phyloP scores from a whole-genome alignment of 805 yeast genomes.

The Ogataea zsoltii region DNA sequence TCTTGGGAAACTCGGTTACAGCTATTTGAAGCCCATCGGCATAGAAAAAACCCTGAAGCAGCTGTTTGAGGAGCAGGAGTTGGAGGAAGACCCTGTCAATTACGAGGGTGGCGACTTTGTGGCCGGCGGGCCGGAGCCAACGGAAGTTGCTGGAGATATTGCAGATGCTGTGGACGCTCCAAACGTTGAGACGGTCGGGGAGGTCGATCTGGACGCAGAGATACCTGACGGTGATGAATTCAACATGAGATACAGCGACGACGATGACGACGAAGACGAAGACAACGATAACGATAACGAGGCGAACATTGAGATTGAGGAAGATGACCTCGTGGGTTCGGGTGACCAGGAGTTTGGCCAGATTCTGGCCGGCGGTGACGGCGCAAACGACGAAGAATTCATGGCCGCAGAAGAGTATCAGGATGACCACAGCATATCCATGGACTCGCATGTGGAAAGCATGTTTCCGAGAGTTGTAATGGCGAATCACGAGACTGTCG shows the following conservation, averaged over 20 bases:
- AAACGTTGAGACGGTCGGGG: conserved; percentile 11
- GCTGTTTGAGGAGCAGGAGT: conserved; percentile 25
- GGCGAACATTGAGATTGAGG: conserved; percentile 11
- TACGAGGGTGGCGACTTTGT: conserved; percentile 21
- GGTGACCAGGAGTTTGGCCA: background rate
- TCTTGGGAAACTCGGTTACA: conserved; percentile 48
- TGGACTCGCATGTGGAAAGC: conserved; percentile 19
- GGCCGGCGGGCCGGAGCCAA: conserved; percentile 13
- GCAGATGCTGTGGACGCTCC: conserved; percentile 8
- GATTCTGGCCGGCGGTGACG: background rate
- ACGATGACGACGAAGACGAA: conserved; percentile 16
- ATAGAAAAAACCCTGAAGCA: conserved; percentile 53
- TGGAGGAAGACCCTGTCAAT: conserved; percentile 21
- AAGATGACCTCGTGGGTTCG: conserved; percentile 1
- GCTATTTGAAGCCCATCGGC: conserved; percentile 59
- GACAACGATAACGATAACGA: conserved; percentile 5
- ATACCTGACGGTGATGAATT: conserved; percentile 44
- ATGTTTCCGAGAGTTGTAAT: conserved; percentile 8
- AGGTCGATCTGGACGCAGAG: conserved; percentile 47
- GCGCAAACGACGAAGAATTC: conserved; percentile 26
- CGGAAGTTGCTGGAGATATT: conserved; percentile 29
- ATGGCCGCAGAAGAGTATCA: conserved; percentile 42
- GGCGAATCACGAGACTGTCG: conserved; percentile 8
- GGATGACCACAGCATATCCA: conserved; percentile 34
- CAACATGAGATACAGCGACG: conserved; percentile 33